Evolutionary conservation across 2,329 filamentous ascomycete species (phyloP).

Genomic region (Botryosphaeria agaves): DNA sequence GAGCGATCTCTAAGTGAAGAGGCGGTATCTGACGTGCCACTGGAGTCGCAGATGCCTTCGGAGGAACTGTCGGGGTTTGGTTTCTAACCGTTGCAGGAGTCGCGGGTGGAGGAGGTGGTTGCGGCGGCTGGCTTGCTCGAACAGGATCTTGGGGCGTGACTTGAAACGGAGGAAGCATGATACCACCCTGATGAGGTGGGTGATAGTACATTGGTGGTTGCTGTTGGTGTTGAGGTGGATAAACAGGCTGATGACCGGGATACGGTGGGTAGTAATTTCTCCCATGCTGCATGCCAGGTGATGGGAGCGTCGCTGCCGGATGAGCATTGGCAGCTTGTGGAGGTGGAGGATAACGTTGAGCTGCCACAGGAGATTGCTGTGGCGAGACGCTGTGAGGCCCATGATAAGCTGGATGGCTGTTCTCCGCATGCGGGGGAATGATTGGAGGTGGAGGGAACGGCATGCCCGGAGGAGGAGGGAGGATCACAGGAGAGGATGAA

Average conservation of each 20-base stretch:
- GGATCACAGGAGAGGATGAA: constrained; percentile 16
- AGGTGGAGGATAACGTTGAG: constrained; percentile 13
- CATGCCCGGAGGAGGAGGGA: constrained; percentile 18
- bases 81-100: neutral
- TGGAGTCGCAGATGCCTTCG: neutral
- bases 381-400: neutral
- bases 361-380: constrained; percentile 6
- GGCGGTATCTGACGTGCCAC: constrained; percentile 9
- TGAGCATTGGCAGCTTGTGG: constrained; percentile 12
- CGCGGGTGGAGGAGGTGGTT: too few species aligned
- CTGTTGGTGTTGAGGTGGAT: constrained; percentile 13
- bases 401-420: neutral
- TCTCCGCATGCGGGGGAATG: constrained; percentile 3
- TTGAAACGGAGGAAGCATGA: constrained; percentile 30
- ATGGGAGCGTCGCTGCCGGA: constrained; percentile 12
- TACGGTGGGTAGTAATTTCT: constrained; percentile 1
- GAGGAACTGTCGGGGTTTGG: too few species aligned
- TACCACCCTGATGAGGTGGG: constrained; percentile 22
- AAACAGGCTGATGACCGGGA: constrained; percentile 5
- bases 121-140: constrained; percentile 16
- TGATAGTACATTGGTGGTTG: constrained; percentile 13
- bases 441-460: constrained; percentile 10
- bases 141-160: constrained; percentile 26
- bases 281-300: constrained; percentile 12
- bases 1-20: constrained; percentile 6